Evolutionary conservation across 345 rosid genomes (phyloP).

Genomic region (Abelmoschus esculentus): DNA sequence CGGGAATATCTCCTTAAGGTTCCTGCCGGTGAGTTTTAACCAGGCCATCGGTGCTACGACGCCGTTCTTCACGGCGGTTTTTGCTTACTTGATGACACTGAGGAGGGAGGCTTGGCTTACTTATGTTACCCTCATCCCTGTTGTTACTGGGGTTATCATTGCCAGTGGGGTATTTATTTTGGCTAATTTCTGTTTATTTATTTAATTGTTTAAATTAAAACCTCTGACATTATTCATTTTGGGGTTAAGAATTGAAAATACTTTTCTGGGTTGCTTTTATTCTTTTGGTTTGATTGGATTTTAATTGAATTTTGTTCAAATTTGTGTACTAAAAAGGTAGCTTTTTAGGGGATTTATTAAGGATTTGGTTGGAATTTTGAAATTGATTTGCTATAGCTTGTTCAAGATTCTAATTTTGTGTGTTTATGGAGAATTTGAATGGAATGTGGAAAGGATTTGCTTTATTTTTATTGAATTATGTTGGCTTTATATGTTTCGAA

Average conservation of each 20-base stretch:
- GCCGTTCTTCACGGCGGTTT: conserved; percentile 26
- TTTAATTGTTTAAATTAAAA: too few species aligned
- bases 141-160: conserved; percentile 4
- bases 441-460: neutral
- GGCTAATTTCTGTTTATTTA: neutral
- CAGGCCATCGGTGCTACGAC: conserved; percentile 99
- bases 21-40: conserved; percentile 80
- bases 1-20: conserved; percentile 79
- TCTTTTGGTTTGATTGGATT: neutral
- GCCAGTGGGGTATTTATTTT: conserved; percentile 78
- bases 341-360: neutral
- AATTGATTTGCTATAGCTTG: neutral
- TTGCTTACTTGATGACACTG: neutral
- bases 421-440: neutral
- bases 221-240: neutral
- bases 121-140: neutral
- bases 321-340: neutral
- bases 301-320: neutral
- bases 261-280: neutral
- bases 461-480: neutral
- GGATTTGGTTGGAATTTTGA: neutral
- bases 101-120: neutral
- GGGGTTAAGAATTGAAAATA: too few species aligned
- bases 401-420: neutral
- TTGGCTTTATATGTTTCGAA: neutral